Evolutionary conservation across 202 grass and related monocot genomes (phyloP).

Genomic region (Setaria viridis): DNA sequence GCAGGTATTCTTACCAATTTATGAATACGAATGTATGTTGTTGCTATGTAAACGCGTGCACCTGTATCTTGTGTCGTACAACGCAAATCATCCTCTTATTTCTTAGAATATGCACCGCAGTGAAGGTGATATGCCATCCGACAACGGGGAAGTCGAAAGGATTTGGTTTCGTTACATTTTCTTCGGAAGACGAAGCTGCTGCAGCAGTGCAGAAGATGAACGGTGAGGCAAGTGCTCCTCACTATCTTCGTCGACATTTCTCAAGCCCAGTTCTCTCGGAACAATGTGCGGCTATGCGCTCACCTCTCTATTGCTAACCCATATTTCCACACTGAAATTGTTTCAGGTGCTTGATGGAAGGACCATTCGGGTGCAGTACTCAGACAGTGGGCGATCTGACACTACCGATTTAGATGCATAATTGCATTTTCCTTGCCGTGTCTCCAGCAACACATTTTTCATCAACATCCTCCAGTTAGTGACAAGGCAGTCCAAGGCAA

Average conservation of each 20-base stretch:
- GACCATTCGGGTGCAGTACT: slow-evolving; percentile 46
- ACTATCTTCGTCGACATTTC: background rate
- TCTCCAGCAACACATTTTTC: background rate
- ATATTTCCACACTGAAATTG: background rate
- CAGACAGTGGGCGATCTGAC: slow-evolving; percentile 24
- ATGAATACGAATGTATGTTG: background rate
- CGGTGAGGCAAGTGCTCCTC: slow-evolving; percentile 29
- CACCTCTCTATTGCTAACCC: background rate
- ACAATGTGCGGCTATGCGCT: background rate
- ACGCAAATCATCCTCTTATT: background rate
- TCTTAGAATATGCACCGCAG: slow-evolving; percentile 12
- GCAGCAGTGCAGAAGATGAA: slow-evolving; percentile 54
- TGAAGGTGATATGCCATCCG: slow-evolving; percentile 66
- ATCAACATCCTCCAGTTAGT: background rate
- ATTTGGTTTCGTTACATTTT: slow-evolving; percentile 65
- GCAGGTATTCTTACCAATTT: slow-evolving; percentile 19
- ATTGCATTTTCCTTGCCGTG: background rate
- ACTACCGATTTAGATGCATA: background rate
- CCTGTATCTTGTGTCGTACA: background rate
- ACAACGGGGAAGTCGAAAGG: slow-evolving; percentile 59
- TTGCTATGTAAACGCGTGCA: no score
- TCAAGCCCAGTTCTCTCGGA: background rate
- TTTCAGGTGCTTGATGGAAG: slow-evolving; percentile 64
- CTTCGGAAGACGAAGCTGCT: slow-evolving; percentile 31
- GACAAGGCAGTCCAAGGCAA: background rate